Base-by-base conservation (phyloP, 2,329 filamentous ascomycete genomes). In the Graphilbum ipis-grandicollis region DNA sequence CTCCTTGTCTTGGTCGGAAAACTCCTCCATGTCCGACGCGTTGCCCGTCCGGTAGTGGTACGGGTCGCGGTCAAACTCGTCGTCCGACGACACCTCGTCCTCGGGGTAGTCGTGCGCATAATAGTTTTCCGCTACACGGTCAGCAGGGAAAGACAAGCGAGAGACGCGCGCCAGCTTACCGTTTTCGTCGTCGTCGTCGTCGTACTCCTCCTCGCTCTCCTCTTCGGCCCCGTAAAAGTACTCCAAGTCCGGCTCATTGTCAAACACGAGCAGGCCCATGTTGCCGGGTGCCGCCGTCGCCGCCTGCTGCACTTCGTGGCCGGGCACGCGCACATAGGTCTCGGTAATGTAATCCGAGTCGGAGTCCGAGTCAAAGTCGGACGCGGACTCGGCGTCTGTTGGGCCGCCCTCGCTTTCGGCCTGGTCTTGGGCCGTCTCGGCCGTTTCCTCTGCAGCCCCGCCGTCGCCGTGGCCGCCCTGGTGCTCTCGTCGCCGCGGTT, bases 51-150 rank as follows among this genome's bases (percentile, higher is more conserved):
- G 60, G 48, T 66, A 75, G 25, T 58, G 54, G 49, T 75, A 75
- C 2, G 69, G 52, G 38, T 71, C 64, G 9, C 61, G 58, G 31
- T 62, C 68, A 42, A 64, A 70, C 51, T 79, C 74, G 44, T 79
- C 75, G 46, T 84, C 79, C 14, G 72, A 76, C 32, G 72, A 75
- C 13, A 84, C 66, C 51, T 86, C 80, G 37, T 86, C 79, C 43
- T 86, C 80, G 1, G 80, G 80, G 46, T 86, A 86, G 51, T 86
- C 80, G 37, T 79, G 76, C 4, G 75, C 73, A 50, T 85, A 84
- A 54, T 83, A 75, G 48, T 83, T 78, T 51, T 86, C 80, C 26
- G 80, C 77, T 75, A 41, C 19, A 3, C 7, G n/a, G 35, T 31
- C 12, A 31, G 38, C 18, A 15, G 6, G 14, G 9, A n/a, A 5